Conservation (phyloP, 169 alveolate genomes). For the Perkinsus marinus region DNA sequence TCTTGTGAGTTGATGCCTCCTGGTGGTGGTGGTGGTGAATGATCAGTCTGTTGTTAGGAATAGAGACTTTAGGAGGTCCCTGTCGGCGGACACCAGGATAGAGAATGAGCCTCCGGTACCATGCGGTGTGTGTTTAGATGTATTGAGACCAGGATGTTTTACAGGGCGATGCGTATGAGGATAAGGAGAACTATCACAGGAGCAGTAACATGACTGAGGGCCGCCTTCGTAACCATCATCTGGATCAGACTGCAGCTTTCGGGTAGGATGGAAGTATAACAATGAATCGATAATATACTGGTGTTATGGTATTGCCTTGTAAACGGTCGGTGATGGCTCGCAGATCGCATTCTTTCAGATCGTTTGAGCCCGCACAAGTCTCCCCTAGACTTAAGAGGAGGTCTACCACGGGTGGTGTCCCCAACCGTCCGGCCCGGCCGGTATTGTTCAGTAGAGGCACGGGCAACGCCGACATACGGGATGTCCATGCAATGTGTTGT, state of each 20-base stretch:
- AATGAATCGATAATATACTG: too few species aligned
- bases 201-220: background rate
- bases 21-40: background rate
- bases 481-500: background rate
- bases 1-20: background rate
- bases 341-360: too few species aligned
- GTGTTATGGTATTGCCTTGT: too few species aligned
- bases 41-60: background rate
- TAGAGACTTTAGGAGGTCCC: background rate
- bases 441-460: background rate
- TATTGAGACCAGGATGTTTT: too few species aligned
- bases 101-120: background rate
- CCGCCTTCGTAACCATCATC: background rate
- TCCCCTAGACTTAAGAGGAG: background rate
- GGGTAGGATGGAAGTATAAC: background rate
- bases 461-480: background rate
- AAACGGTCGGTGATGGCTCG: too few species aligned
- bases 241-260: background rate
- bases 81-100: background rate
- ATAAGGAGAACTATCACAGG: background rate
- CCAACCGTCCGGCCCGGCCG: too few species aligned
- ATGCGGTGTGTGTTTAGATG: too few species aligned
- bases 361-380: background rate
- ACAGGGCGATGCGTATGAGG: background rate
- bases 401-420: background rate